Base-by-base conservation (phyloP, 2,329 filamentous ascomycete species). In the Talaromyces amestolkiae region DNA sequence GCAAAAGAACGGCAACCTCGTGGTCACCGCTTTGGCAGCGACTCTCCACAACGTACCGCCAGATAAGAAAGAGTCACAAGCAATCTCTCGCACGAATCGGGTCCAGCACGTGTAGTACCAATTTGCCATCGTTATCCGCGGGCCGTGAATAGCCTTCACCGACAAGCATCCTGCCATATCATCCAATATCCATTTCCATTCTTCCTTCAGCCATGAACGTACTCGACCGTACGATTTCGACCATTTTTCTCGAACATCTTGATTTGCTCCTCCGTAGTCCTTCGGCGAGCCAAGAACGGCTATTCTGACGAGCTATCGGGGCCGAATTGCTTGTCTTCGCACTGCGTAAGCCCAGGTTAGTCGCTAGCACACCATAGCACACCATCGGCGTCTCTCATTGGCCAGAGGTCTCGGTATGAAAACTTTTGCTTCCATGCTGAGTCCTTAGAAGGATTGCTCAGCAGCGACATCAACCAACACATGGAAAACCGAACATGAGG, bases 61-160 rank as follows among this genome's bases (percentile, higher is more conserved):
- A 56, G 53, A 56, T 56, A 56, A 56, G 45, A 17, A 56, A 56
- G 45, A 17, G 49, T 33, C 49, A 53, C 49, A n/a, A 11, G 27
- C 49, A 33, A 8, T 56, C n/a, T 39, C 33, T 56, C 53, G 53
- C 53, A 39, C 53, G 53, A 39, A 39, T 56, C n/a, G 19, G 33
- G n/a, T 35, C n/a, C 15, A 11, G 39, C 45, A 61, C 45, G 43
- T 61, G 45, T 61, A 8, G 59, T 61, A 51, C 59, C 59, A 51
- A 10, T 24, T 9, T 53, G 24, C 47, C 27, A n/a, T 54, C 31
- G 3, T 9, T 54, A 54, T 54, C 51, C 51, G 31, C 3, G 22
- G 3, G 31, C 51, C 51, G 51, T 35, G 51, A 10, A 54, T 54
- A 54, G 51, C 51, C 33, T 37, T 56, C 31, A 37, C 53, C 53